Conservation (phyloP, 495 filamentous ascomycete species). For the Xylaria grammica region DNA sequence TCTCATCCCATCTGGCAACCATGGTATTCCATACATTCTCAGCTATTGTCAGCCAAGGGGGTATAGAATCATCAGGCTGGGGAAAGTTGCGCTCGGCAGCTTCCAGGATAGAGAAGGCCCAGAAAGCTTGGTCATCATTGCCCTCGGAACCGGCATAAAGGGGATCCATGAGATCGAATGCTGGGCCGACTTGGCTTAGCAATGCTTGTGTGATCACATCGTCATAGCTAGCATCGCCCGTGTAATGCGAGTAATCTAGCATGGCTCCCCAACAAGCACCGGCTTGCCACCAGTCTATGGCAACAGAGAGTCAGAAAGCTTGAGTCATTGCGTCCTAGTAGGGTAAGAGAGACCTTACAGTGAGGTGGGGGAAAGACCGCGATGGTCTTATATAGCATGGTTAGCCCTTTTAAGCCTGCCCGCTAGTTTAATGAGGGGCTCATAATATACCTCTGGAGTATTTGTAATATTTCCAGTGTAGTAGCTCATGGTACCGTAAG, state of each 20-base stretch:
- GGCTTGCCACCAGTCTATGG: conserved; percentile 78
- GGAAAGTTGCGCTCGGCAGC: conserved; percentile 78
- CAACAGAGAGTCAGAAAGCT: conserved; percentile 35
- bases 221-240: conserved; percentile 76
- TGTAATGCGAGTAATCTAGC: conserved; percentile 85
- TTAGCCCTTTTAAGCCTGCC: conserved; percentile 21
- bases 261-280: conserved; percentile 75
- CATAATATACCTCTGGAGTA: conserved; percentile 48
- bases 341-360: conserved; percentile 48
- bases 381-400: conserved; percentile 37
- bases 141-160: conserved; percentile 54
- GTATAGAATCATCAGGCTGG: conserved; percentile 57
- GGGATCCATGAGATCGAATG: conserved; percentile 63
- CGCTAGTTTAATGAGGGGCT: conserved; percentile 34
- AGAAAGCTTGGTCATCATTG: conserved; percentile 83
- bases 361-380: conserved; percentile 72
- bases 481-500: conserved; percentile 49
- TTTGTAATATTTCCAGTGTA: conserved; percentile 71
- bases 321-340: conserved; percentile 3
- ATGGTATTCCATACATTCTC: conserved; percentile 52
- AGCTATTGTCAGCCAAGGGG: conserved; percentile 66
- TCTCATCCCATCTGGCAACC: conserved; percentile 69
- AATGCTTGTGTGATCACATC: conserved; percentile 68
- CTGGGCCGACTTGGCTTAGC: conserved; percentile 65
- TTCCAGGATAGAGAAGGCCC: conserved; percentile 74